Evolutionary conservation across 2,329 filamentous ascomycete species (phyloP).

Genomic region (Monilinia polystroma): DNA sequence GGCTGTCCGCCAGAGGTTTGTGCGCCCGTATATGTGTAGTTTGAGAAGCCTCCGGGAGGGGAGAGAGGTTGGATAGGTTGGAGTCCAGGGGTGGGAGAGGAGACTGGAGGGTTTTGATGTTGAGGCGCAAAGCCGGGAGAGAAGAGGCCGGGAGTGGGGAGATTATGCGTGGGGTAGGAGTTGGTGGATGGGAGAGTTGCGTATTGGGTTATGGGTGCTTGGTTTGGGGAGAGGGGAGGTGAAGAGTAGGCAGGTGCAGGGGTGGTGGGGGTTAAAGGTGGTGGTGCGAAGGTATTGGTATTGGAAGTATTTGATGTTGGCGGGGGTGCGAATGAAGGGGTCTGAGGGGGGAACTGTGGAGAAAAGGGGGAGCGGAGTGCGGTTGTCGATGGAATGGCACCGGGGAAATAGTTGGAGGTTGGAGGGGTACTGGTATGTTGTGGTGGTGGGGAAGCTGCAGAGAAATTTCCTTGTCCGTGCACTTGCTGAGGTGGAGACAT

Average conservation of each 20-base stretch:
- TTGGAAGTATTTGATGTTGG: constrained; percentile 29
- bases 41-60: constrained; percentile 56
- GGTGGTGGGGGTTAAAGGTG: constrained; percentile 29
- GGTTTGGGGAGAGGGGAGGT: constrained; percentile 23
- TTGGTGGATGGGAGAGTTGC: constrained; percentile 49
- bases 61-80: constrained; percentile 31
- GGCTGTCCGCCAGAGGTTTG: constrained; percentile 30
- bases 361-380: constrained; percentile 27
- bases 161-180: constrained; percentile 44
- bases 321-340: constrained; percentile 29
- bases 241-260: constrained; percentile 25
- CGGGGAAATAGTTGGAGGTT: constrained; percentile 42
- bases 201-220: constrained; percentile 44
- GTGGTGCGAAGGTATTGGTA: constrained; percentile 34
- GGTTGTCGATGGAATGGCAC: constrained; percentile 36
- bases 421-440: constrained; percentile 19
- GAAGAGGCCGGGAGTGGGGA: constrained; percentile 38
- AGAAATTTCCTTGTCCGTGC: constrained; percentile 14
- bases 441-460: constrained; percentile 7
- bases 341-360: constrained; percentile 24
- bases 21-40: constrained; percentile 49
- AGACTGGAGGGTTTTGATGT: constrained; percentile 19
- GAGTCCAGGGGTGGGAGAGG: constrained; percentile 18
- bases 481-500: constrained; percentile 21
- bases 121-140: constrained; percentile 27